Conservation (phyloP, 495 filamentous ascomycete genomes). For the Copromyces sp. region DNA sequence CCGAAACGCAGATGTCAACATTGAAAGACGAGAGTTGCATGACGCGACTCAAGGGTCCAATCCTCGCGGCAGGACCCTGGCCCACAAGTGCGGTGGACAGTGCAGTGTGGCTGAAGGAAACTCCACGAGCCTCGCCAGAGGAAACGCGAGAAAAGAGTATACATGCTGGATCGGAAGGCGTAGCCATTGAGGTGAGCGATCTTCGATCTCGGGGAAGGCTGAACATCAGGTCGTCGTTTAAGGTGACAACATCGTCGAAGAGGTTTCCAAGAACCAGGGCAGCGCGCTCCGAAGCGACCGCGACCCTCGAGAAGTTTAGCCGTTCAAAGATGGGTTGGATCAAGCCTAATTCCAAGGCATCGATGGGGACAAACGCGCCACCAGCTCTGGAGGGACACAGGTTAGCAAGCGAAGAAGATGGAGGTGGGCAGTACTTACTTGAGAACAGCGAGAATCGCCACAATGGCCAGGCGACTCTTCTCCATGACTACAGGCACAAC, state of each 20-base stretch:
- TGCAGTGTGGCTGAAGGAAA: constrained; percentile 36
- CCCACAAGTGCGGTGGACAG: constrained; percentile 32
- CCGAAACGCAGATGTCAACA: constrained; percentile 56
- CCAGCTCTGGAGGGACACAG: constrained; percentile 22
- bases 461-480: constrained; percentile 34
- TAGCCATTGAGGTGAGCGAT: constrained; percentile 27
- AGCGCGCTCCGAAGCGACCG: constrained; percentile 29
- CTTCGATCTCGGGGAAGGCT: constrained; percentile 15
- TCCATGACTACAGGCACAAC: constrained; percentile 38
- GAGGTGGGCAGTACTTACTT: constrained; percentile 21
- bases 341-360: constrained; percentile 28
- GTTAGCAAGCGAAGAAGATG: neutral
- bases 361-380: constrained; percentile 34
- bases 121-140: constrained; percentile 23
- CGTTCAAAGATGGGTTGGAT: constrained; percentile 33
- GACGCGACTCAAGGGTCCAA: constrained; percentile 41
- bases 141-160: constrained; percentile 29
- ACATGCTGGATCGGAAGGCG: constrained; percentile 32
- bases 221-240: constrained; percentile 24
- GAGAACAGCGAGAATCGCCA: constrained; percentile 38
- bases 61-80: constrained; percentile 40
- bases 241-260: constrained; percentile 25
- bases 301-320: constrained; percentile 26
- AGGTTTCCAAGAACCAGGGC: constrained; percentile 25
- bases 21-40: constrained; percentile 62